Conservation (phyloP, 805 yeast genomes). For the Clavispora fructus region DNA sequence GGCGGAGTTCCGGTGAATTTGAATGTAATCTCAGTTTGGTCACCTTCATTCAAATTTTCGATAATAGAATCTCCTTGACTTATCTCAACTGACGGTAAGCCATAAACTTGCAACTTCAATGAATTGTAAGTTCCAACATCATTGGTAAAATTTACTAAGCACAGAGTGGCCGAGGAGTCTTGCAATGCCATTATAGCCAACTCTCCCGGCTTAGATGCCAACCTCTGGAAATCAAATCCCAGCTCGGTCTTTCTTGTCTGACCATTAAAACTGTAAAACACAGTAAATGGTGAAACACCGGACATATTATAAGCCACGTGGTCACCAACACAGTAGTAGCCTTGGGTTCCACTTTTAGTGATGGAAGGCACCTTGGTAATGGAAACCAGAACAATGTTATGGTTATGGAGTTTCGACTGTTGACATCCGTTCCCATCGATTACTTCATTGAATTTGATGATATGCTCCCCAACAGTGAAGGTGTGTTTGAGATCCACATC, state of each 20-base stretch:
- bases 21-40: conserved; percentile 81
- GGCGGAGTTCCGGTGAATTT: conserved; percentile 88
- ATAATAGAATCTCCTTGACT: conserved; percentile 70
- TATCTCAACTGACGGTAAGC: conserved; percentile 71
- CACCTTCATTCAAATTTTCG: conserved; percentile 91
- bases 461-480: conserved; percentile 66
- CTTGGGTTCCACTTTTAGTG: conserved; percentile 18
- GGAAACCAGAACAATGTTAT: conserved; percentile 45
- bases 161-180: conserved; percentile 69
- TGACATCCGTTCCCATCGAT: conserved; percentile 69
- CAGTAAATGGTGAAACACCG: conserved; percentile 76
- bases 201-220: conserved; percentile 80
- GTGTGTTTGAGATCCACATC: conserved; percentile 21
- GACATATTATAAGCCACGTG: conserved; percentile 68
- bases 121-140: conserved; percentile 26
- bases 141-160: conserved; percentile 55
- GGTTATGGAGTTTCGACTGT: conserved; percentile 32
- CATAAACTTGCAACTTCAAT: conserved; percentile 34
- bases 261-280: conserved; percentile 70
- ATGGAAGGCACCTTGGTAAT: conserved; percentile 78
- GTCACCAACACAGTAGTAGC: conserved; percentile 87
- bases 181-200: conserved; percentile 61
- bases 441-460: conserved; percentile 52
- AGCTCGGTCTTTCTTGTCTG: conserved; percentile 52
- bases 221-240: conserved; percentile 46